phyloP scores from a whole-genome alignment of 768 basidiomycete species.

The Tremella fuciformis region DNA sequence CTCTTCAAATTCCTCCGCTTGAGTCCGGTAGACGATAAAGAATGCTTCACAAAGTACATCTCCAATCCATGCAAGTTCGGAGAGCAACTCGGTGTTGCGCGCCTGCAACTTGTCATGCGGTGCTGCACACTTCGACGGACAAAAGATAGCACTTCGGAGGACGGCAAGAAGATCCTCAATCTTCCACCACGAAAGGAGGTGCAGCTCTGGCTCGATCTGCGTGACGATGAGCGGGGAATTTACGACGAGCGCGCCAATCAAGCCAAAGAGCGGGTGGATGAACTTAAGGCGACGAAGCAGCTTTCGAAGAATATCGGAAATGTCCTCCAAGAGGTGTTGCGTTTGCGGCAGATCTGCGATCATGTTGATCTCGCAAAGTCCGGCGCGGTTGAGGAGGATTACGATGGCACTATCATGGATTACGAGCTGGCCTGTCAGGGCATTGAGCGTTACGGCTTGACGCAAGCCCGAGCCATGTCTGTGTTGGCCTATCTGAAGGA shows the following conservation, averaged over 20 bases:
- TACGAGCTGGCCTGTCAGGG: constrained; percentile 77
- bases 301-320: constrained; percentile 99
- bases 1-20: constrained; percentile 92
- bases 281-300: constrained; percentile 80
- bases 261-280: constrained; percentile 86
- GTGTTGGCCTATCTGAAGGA: constrained; percentile 82
- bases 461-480: constrained; percentile 66
- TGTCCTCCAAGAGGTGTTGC: constrained; percentile 91
- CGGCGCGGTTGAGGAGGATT: constrained; percentile 55
- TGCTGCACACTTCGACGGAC: constrained; percentile 94
- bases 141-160: constrained; percentile 76
- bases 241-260: constrained; percentile 86
- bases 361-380: constrained; percentile 65
- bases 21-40: constrained; percentile 88
- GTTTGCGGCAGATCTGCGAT: constrained; percentile 95
- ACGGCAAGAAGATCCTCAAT: constrained; percentile 79
- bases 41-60: constrained; percentile 87
- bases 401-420: constrained; percentile 55
- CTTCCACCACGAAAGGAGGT: constrained; percentile 89
- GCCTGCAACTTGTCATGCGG: constrained; percentile 96
- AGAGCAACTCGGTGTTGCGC: constrained; percentile 73
- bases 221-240: constrained; percentile 72
- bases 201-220: constrained; percentile 78
- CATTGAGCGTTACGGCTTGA: constrained; percentile 77
- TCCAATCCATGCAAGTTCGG: constrained; percentile 90